A percentile compares a stretch with the other conserved stretches of the same genome.
phyloP scores from a whole-genome alignment of 2,329 filamentous ascomycete species.

The Chrysoporthe cubensis region DNA sequence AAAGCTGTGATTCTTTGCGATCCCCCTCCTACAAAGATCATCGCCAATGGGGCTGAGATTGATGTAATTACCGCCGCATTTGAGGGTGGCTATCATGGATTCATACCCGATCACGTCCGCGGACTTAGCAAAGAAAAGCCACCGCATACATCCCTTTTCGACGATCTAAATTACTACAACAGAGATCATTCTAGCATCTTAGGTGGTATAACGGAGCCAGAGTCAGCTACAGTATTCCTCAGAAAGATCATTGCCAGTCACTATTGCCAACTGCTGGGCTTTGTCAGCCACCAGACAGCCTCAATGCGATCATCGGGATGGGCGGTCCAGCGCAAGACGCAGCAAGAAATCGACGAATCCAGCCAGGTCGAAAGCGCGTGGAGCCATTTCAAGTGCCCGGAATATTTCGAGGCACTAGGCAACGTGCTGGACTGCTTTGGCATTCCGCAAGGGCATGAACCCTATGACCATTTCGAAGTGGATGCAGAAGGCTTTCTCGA shows the following conservation, averaged over 20 bases:
- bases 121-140: background rate
- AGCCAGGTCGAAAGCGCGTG: slow-evolving; percentile 24
- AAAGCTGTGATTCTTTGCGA: slow-evolving; percentile 18
- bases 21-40: slow-evolving; percentile 7
- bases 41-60: background rate
- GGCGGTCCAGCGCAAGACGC: slow-evolving; percentile 18
- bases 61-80: slow-evolving; percentile 4
- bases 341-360: slow-evolving; percentile 19
- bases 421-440: slow-evolving; percentile 18
- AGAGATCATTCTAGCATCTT: background rate
- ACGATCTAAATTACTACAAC: slow-evolving; percentile 16
- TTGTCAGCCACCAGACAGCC: slow-evolving; percentile 23
- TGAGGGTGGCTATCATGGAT: slow-evolving; percentile 20
- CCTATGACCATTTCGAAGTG: slow-evolving; percentile 3
- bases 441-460: slow-evolving; percentile 12
- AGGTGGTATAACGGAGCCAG: background rate
- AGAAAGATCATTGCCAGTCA: slow-evolving; percentile 19
- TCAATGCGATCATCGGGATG: slow-evolving; percentile 23
- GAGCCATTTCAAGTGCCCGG: slow-evolving; percentile 24
- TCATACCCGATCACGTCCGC: slow-evolving; percentile 19
- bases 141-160: slow-evolving; percentile 3
- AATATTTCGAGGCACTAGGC: slow-evolving; percentile 22
- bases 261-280: slow-evolving; percentile 24
- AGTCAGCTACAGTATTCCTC: slow-evolving; percentile 8
- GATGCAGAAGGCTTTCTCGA: background rate